phyloP scores from a whole-genome alignment of 2,329 filamentous ascomycete species.

The Dendryphion nanum region DNA sequence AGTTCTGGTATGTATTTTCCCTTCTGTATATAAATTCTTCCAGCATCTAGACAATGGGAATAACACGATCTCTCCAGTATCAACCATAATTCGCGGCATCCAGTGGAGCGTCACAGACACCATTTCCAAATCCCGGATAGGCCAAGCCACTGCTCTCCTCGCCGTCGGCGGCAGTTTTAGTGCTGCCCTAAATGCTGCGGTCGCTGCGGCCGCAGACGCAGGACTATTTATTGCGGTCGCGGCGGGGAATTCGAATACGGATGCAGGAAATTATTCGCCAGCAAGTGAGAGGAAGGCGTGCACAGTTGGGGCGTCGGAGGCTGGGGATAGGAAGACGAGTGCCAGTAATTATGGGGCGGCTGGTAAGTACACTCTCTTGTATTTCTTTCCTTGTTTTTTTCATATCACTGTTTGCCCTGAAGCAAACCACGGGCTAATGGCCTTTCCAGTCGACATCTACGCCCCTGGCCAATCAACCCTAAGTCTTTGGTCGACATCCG shows the following conservation, averaged over 20 bases:
- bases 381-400: too few relatives aligned
- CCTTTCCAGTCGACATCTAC: conserved; percentile 27
- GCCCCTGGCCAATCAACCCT: conserved; percentile 34
- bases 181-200: conserved; percentile 22
- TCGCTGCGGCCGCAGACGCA: conserved; percentile 16
- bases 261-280: conserved; percentile 23
- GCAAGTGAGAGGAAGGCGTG: conserved; percentile 28
- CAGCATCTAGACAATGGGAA: too few relatives aligned
- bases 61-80: conserved; percentile 5
- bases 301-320: conserved; percentile 24
- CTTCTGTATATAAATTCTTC: not conserved
- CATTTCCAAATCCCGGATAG: conserved; percentile 13
- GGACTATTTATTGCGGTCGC: conserved; percentile 29
- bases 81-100: conserved; percentile 12
- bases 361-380: too few relatives aligned
- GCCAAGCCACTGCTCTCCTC: conserved; percentile 13
- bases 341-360: conserved; percentile 16
- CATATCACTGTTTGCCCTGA: conserved; percentile 20
- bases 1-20: conserved; percentile 4
- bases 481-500: conserved; percentile 42
- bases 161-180: conserved; percentile 20
- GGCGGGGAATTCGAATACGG: conserved; percentile 23
- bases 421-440: conserved; percentile 2
- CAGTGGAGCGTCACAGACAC: conserved; percentile 20
- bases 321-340: conserved; percentile 6